phyloP scores from a whole-genome alignment of 2,329 filamentous ascomycete genomes.

The Exophiala xenobiotica region DNA sequence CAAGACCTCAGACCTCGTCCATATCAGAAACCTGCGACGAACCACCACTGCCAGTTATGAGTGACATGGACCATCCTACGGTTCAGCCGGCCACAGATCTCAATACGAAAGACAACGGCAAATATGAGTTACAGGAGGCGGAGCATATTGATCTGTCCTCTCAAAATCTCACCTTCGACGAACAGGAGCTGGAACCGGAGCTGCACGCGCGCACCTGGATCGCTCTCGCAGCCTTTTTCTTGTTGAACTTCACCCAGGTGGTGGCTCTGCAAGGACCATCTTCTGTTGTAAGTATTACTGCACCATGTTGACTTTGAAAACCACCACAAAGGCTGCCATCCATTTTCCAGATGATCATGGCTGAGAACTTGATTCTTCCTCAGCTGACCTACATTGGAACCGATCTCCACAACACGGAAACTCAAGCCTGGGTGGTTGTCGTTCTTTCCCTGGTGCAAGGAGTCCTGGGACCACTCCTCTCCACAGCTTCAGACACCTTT shows the following conservation, averaged over 20 bases:
- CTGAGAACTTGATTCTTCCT: constrained; percentile 27
- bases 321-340: background rate
- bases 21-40: too few relatives aligned
- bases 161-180: constrained; percentile 5
- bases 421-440: constrained; percentile 12
- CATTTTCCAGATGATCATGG: background rate
- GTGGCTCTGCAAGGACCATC: background rate
- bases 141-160: too few relatives aligned
- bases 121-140: too few relatives aligned
- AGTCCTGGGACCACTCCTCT: constrained; percentile 17
- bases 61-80: too few relatives aligned
- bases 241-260: background rate
- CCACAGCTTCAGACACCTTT: constrained; percentile 18
- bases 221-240: background rate
- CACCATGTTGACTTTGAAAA: background rate
- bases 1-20: too few relatives aligned
- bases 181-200: constrained; percentile 5
- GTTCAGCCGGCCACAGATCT: too few relatives aligned
- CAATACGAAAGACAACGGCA: too few relatives aligned
- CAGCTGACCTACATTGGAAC: constrained; percentile 18
- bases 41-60: too few relatives aligned
- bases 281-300: constrained; percentile 2
- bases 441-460: constrained; percentile 14
- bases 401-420: constrained; percentile 1
- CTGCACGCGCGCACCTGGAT: constrained; percentile 7